Evolutionary conservation across 1,139 yeast genomes (phyloP).

Genomic region (Geotrichum phurueaensis): DNA sequence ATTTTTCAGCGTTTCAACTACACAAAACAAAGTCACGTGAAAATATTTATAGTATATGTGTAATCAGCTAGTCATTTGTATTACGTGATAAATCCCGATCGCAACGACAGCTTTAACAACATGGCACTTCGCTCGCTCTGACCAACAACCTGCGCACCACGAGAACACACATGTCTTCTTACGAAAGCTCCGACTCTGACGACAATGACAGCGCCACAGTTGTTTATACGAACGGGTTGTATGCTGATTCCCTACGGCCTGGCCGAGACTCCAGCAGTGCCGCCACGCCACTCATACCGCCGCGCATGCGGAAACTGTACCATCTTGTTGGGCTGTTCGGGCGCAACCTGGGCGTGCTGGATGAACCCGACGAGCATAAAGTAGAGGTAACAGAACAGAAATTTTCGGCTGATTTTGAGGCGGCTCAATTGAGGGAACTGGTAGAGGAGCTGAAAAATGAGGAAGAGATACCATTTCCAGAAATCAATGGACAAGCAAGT

Average conservation of each 20-base stretch:
- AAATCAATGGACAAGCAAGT: not conserved
- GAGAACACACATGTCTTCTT: not conserved
- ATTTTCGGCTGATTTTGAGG: not conserved
- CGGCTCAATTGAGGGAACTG: not conserved
- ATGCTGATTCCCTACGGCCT: not conserved
- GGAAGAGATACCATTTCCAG: not conserved
- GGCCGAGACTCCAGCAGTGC: not conserved
- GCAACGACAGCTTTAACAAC: not conserved
- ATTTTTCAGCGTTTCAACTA: not conserved
- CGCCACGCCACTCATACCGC: not conserved
- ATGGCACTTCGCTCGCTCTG: not conserved
- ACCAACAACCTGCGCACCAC: not conserved
- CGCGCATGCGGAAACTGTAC: constrained; percentile 10
- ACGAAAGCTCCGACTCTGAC: not conserved
- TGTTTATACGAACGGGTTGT: not conserved
- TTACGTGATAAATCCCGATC: not conserved
- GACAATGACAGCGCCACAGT: not conserved
- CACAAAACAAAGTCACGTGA: not conserved
- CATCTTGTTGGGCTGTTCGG: constrained; percentile 12
- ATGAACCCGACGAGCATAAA: not conserved
- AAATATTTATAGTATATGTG: not conserved
- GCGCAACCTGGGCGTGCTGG: constrained; percentile 5
- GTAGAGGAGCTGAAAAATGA: not conserved
- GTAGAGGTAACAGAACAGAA: not conserved
- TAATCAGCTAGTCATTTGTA: not conserved